Evolutionary conservation across 768 basidiomycete species (phyloP), one percentile per base, ranked within the genome.

Genomic region (Suillus hirtellus): DNA sequence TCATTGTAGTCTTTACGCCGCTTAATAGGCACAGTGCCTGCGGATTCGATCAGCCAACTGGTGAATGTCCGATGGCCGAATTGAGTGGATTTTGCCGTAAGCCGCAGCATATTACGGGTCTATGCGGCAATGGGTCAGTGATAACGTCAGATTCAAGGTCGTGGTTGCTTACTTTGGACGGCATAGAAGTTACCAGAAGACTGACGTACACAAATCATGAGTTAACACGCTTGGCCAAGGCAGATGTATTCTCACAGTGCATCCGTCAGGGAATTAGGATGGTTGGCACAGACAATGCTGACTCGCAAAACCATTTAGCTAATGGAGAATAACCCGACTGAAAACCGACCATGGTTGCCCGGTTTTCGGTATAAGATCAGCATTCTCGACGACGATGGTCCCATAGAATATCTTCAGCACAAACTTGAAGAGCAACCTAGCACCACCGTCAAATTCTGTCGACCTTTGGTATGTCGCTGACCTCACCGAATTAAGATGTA

Each of bases 381-480:
- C 79, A 71, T 91, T 90, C 74, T 96, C 92, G 17, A 96, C 83
- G 31, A 95, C 90, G 62, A 96, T 93, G 11, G 89, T 85, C 1
- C 92, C 92, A 74, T 96, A 96, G 77, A 96, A 96, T 65, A 95
- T 91, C 72, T 92, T 92, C 70, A 96, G 86, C 2, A 94, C 92
- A 67, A 95, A 89, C 67, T 84, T 84, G 73, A 92, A 93, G 35
- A 93, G 78, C 19, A 87, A 71, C 42, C 90, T 92, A 59, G 15
- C 49, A 15, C 31, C 34, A 10, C 27, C 34, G 21, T 70, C 42
- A 65, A 60, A 54, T 63, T 44, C 15, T 7, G 27, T 53, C n/a
- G 11, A 61, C 55, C 21, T 31, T 31, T 53, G 10, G 56, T 7
- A 59, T 59, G 9, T 38, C 53, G 9, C 42, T 54, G 6, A n/a